Percentiles rank a stretch among this genome's conserved stretches.
Evolutionary conservation across 2,329 filamentous ascomycete genomes (phyloP).

Genomic region (Trichoderma pleuroti): DNA sequence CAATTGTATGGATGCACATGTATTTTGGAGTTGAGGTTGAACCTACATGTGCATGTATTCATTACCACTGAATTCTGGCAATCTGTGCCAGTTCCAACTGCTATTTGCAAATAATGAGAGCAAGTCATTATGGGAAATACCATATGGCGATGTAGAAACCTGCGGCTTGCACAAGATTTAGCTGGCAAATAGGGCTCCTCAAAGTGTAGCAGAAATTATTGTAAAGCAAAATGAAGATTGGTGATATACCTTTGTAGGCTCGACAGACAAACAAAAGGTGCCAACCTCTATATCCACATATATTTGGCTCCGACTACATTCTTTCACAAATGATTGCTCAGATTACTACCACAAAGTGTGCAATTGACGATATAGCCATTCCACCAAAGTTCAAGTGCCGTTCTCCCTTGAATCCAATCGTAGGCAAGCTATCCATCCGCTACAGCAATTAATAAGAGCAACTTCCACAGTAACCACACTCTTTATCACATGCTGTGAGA

Average conservation of each 20-base stretch:
- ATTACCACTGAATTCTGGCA: background rate
- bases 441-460: background rate
- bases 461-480: background rate
- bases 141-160: background rate
- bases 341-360: background rate
- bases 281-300: fast-evolving
- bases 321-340: no score
- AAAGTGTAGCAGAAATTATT: background rate
- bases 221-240: background rate
- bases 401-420: fast-evolving
- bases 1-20: background rate
- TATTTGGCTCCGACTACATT: no score
- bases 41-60: background rate
- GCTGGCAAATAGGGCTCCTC: background rate
- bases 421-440: background rate
- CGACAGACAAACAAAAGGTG: background rate
- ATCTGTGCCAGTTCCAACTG: background rate
- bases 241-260: background rate
- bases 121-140: background rate
- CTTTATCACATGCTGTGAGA: background rate
- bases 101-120: background rate
- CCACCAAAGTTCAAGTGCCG: background rate
- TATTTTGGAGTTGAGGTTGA: background rate
- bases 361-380: background rate
- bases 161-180: background rate